Base-by-base conservation (phyloP, 2,329 filamentous ascomycete species). In the Trichoderma koningii region DNA sequence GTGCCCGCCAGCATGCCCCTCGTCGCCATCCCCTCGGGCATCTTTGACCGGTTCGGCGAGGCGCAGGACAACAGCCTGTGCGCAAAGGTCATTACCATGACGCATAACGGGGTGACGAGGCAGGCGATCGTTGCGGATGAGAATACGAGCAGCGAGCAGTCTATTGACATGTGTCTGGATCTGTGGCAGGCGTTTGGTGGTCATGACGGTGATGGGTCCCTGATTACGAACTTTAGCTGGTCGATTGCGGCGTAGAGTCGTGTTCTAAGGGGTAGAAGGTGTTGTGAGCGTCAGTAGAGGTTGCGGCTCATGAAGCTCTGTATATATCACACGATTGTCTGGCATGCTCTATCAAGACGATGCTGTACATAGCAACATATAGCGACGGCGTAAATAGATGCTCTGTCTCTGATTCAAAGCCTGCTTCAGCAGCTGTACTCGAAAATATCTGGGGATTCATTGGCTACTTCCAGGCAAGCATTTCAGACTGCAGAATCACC, bases 11-110 rank as follows among this genome's bases (percentile, higher is more conserved):
- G 44, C 48, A 53, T 67, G 63, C 52, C 66, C 21, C 63, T 67
- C 9, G 56, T 67, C 48, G 66, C 66, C 2, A 41, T 67, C 4
- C 63, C 66, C 19, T 55, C 51, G 19, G 12, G 17, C 12, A 41
- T 67, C 45, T 66, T 67, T n/a, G 53, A 63, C 1, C 14, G 38
- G 17, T 59, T 50, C 15, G 66, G 66, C 21, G 14, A 26, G 12
- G 44, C 57, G 14, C 66, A 67, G 47, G 38, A 55, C 9, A 67
- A 67, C 66, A 63, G 41, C 30, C 66, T 67, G 15, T 67, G 66
- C 45, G 66, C 50, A 52, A 67, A 66, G 63, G 42, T 66, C 64
- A 67, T 67, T 23, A 67, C 66, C 47, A 63, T 67, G 63, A 63
- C 26, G 7, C 52, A 63, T 57, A 67, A 67, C 19, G 66, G 66